phyloP scores from a whole-genome alignment of 164 flowering plant species.

The Magnolia changhungtana region DNA sequence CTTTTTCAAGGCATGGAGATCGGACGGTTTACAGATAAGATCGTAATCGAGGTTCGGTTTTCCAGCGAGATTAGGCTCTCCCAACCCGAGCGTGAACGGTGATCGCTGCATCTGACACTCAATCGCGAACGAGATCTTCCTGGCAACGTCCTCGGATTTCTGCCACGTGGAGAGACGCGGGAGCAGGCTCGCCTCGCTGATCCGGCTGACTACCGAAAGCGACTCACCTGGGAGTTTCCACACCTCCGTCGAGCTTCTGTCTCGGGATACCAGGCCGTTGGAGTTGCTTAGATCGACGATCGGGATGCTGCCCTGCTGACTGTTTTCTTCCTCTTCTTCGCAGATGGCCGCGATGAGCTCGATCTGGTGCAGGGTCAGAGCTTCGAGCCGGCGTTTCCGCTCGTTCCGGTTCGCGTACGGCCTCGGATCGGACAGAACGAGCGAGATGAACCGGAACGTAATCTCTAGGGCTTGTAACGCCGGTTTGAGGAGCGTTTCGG shows the following conservation, averaged over 20 bases:
- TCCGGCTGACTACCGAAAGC: slow-evolving; percentile 44
- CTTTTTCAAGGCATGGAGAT: slow-evolving; percentile 56
- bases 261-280: slow-evolving; percentile 45
- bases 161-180: slow-evolving; percentile 82
- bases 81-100: slow-evolving; percentile 80
- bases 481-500: slow-evolving; percentile 64
- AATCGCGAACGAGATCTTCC: slow-evolving; percentile 54
- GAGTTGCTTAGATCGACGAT: slow-evolving; percentile 44
- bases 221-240: slow-evolving; percentile 59
- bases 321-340: slow-evolving; percentile 32
- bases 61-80: slow-evolving; percentile 75
- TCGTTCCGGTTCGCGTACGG: slow-evolving; percentile 66
- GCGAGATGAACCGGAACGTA: slow-evolving; percentile 70
- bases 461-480: slow-evolving; percentile 77
- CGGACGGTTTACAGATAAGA: slow-evolving; percentile 58
- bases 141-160: slow-evolving; percentile 56
- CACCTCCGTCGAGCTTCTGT: slow-evolving; percentile 65
- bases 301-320: slow-evolving; percentile 50
- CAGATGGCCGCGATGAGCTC: slow-evolving; percentile 56
- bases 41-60: slow-evolving; percentile 82
- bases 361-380: slow-evolving; percentile 50
- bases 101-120: slow-evolving; percentile 72
- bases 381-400: slow-evolving; percentile 71
- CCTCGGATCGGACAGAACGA: slow-evolving; percentile 62
- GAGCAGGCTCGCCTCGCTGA: slow-evolving; percentile 72